A percentile compares a stretch with the other conserved stretches of the same genome.
Conservation (phyloP, 805 yeast genomes). For the Starmera amethionina region DNA sequence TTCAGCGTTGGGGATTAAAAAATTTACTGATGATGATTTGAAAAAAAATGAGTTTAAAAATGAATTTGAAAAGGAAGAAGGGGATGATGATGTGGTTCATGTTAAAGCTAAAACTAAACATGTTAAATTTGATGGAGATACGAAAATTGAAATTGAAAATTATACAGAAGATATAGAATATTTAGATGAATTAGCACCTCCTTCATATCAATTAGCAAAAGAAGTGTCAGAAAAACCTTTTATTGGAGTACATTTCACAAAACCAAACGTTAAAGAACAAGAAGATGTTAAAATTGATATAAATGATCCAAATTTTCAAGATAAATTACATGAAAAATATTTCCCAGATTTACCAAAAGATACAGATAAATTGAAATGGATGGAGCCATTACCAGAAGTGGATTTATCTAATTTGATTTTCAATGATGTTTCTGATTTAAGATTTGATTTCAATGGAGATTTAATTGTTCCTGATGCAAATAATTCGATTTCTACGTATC, state of each 20-base stretch:
- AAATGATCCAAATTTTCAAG: constrained; percentile 69
- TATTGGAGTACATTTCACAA: constrained; percentile 58
- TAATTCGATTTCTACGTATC: constrained; percentile 34
- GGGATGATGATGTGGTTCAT: constrained; percentile 28
- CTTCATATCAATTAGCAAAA: constrained; percentile 35
- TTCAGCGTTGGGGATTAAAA: constrained; percentile 9
- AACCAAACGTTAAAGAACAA: constrained; percentile 28
- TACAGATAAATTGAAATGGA: constrained; percentile 81
- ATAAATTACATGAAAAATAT: constrained; percentile 71
- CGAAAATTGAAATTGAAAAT: too few species aligned
- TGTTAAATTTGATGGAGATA: too few species aligned
- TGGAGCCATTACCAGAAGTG: constrained; percentile 54
- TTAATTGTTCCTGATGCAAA: constrained; percentile 51
- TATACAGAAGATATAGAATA: constrained; percentile 24
- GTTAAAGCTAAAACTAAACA: too few species aligned
- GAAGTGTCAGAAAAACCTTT: constrained; percentile 34
- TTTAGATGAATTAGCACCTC: constrained; percentile 42
- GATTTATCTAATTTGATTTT: constrained; percentile 21
- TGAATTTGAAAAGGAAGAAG: constrained; percentile 8
- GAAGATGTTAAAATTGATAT: constrained; percentile 39
- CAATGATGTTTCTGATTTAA: constrained; percentile 50
- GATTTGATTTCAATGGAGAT: constrained; percentile 86
- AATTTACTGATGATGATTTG: constrained; percentile 1
- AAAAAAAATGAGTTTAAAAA: constrained; percentile 5
- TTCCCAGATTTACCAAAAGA: constrained; percentile 88